Evolutionary conservation across 257 asterid genomes (phyloP).

Genomic region (Datura wrightii): DNA sequence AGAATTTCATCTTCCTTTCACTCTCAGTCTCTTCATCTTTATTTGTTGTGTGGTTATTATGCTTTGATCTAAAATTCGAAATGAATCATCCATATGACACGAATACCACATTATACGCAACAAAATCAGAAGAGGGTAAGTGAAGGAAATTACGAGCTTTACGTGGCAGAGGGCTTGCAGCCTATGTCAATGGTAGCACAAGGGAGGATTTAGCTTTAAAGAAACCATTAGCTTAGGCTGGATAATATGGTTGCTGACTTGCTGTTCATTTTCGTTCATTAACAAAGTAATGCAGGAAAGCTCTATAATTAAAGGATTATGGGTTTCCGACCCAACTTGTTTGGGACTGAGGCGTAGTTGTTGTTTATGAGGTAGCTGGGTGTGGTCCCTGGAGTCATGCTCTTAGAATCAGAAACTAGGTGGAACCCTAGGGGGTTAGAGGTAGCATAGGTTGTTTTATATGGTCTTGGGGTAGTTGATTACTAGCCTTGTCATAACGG

Average conservation of each 20-base stretch:
- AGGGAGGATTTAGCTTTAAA: conserved; percentile 6
- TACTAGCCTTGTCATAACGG: not conserved
- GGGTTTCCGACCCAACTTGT: not conserved
- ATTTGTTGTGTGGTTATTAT: conserved; percentile 24
- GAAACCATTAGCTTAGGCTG: not conserved
- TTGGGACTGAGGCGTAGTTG: not conserved
- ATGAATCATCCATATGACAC: not conserved
- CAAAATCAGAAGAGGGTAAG: not conserved
- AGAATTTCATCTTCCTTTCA: not conserved
- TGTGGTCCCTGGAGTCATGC: conserved; percentile 11
- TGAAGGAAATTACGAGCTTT: not conserved
- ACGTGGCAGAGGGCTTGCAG: not conserved
- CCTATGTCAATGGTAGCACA: not conserved
- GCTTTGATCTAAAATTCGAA: conserved; percentile 6
- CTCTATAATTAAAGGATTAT: not conserved
- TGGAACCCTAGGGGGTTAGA: not conserved
- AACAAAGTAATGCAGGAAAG: not conserved
- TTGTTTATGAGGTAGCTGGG: conserved; percentile 14
- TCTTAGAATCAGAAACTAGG: not conserved
- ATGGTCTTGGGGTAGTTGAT: not conserved
- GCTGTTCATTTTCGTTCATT: not conserved
- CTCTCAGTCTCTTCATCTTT: not conserved
- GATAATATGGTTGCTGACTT: not conserved
- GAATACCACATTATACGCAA: not conserved
- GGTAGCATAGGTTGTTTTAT: not conserved